Conservation (phyloP, 2,329 filamentous ascomycete genomes). For the Ophiognomonia clavigignenti-juglandacearum region DNA sequence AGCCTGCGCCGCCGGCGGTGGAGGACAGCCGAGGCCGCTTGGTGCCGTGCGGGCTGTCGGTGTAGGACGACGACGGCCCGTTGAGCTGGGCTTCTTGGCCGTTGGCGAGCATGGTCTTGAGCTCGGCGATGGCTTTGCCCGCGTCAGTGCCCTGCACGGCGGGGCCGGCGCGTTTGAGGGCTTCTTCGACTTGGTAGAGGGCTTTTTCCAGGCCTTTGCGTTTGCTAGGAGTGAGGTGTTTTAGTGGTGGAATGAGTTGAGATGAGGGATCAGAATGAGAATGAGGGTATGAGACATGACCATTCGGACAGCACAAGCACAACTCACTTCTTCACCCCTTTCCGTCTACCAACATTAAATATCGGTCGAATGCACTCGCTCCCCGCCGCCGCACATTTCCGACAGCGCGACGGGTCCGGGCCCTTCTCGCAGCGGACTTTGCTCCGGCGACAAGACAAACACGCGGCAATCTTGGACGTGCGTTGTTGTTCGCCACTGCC, state of each 20-base stretch:
- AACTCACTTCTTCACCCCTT: constrained; percentile 69
- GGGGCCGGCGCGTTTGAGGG: constrained; percentile 48
- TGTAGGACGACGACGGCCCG: constrained; percentile 10
- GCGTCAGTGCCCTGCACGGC: constrained; percentile 39
- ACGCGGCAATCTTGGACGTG: constrained; percentile 43
- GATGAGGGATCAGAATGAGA: neutral
- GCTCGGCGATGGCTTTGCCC: constrained; percentile 38
- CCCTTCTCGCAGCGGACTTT: constrained; percentile 64
- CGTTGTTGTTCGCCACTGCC: constrained; percentile 3
- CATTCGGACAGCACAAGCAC: neutral
- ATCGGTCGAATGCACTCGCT: constrained; percentile 63
- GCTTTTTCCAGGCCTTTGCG: constrained; percentile 70
- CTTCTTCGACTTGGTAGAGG: constrained; percentile 69
- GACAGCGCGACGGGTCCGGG: constrained; percentile 47
- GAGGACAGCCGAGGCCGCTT: constrained; percentile 19
- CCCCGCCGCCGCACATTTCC: constrained; percentile 54
- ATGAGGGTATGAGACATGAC: neutral
- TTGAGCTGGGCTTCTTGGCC: constrained; percentile 17
- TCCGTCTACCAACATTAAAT: constrained; percentile 70
- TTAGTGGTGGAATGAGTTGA: neutral
- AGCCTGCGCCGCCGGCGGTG: too few relatives aligned
- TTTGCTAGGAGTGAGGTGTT: constrained; percentile 46
- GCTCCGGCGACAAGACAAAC: constrained; percentile 59
- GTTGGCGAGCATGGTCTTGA: constrained; percentile 35
- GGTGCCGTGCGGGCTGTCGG: constrained; percentile 4